phyloP scores from a whole-genome alignment of 805 yeast species.

The Zygotorulaspora florentina region DNA sequence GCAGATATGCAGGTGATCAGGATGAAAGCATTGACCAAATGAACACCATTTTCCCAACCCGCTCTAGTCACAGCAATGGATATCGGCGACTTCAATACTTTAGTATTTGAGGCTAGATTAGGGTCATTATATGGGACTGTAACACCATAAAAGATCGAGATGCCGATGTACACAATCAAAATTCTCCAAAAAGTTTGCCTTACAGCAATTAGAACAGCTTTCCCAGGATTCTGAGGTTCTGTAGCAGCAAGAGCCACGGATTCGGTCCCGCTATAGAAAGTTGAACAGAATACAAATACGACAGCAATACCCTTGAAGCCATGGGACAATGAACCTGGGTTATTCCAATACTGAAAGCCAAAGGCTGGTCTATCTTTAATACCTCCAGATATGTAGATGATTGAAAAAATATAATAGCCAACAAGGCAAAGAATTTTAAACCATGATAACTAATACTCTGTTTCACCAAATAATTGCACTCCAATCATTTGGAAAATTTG shows the following conservation, averaged over 20 bases:
- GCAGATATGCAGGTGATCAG: conserved; percentile 56
- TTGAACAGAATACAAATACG: conserved; percentile 65
- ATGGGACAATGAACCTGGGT: conserved; percentile 51
- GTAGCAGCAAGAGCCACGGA: conserved; percentile 51
- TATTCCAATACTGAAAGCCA: conserved; percentile 43
- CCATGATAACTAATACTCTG: conserved; percentile 45
- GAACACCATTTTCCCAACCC: conserved; percentile 51
- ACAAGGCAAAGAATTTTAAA: conserved; percentile 42
- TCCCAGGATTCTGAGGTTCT: conserved; percentile 33
- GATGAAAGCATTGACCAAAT: conserved; percentile 55
- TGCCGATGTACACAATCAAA: conserved; percentile 50
- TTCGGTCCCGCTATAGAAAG: conserved; percentile 66
- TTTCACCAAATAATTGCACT: conserved; percentile 51
- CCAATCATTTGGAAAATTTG: conserved; percentile 45
- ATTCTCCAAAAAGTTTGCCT: conserved; percentile 56
- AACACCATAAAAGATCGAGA: conserved; percentile 54
- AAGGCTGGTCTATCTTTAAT: conserved; percentile 41
- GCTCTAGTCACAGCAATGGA: conserved; percentile 47
- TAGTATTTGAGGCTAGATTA: conserved; percentile 47
- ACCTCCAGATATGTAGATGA: conserved; percentile 45
- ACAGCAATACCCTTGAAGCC: conserved; percentile 60
- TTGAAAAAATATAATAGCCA: conserved; percentile 48
- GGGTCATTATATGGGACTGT: conserved; percentile 61
- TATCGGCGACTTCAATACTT: conserved; percentile 42
- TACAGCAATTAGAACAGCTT: conserved; percentile 55